Conservation (phyloP, 805 yeast genomes). For the Wickerhamiella azyma region DNA sequence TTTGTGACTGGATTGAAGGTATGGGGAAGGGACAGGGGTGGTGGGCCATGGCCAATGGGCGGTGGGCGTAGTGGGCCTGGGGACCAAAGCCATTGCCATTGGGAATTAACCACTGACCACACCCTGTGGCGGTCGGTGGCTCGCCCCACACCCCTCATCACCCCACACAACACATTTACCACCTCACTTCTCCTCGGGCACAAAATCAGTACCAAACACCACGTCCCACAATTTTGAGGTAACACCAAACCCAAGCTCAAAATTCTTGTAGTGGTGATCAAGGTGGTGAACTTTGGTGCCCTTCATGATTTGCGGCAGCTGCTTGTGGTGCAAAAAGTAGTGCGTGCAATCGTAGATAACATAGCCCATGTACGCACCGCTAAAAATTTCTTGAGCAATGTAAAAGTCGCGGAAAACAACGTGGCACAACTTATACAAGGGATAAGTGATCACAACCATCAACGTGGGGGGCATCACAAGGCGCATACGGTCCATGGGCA, state of each 20-base stretch:
- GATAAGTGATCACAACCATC: constrained; percentile 55
- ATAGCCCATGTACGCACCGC: constrained; percentile 94
- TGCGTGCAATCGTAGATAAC: constrained; percentile 87
- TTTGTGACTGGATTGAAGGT: no score
- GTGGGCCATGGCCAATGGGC: no score
- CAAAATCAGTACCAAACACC: constrained; percentile 70
- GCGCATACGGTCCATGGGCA: constrained; percentile 91
- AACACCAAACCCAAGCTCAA: constrained; percentile 93
- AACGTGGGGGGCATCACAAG: constrained; percentile 94
- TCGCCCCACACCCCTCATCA: no score
- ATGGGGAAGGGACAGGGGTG: no score
- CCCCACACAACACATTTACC: no score
- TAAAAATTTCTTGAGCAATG: constrained; percentile 81
- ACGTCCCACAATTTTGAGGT: constrained; percentile 89
- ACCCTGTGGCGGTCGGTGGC: no score
- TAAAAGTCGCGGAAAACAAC: constrained; percentile 55
- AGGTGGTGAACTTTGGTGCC: constrained; percentile 78
- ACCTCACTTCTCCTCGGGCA: neutral
- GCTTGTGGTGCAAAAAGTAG: constrained; percentile 80
- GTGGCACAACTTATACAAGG: constrained; percentile 71
- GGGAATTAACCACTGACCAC: no score
- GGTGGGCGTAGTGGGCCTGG: no score
- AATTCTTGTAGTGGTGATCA: constrained; percentile 96
- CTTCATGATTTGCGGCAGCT: constrained; percentile 63
- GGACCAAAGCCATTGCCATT: no score